phyloP scores from a whole-genome alignment of 2,329 filamentous ascomycete genomes.

The Cadophora sp. region DNA sequence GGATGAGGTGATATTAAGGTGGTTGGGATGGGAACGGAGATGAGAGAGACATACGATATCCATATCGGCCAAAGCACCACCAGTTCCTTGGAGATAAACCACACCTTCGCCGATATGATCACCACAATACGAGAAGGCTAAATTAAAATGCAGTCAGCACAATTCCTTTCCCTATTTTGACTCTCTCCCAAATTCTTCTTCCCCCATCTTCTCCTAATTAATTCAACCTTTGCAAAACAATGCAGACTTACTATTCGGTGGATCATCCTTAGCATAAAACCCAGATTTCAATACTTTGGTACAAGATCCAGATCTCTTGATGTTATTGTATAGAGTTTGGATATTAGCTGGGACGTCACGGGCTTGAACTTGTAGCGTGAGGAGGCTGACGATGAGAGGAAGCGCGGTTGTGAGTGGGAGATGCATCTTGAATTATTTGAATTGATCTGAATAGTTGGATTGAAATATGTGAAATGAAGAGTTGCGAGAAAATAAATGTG shows the following conservation, averaged over 20 bases:
- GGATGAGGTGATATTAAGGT: no score
- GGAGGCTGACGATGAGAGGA: neutral
- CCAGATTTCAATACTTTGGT: slow-evolving; percentile 48
- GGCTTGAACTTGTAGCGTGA: neutral
- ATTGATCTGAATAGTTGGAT: neutral
- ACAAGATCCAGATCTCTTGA: slow-evolving; percentile 50
- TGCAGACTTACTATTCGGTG: slow-evolving; percentile 46
- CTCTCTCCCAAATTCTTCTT: neutral
- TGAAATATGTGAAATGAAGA: neutral
- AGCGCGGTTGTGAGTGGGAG: neutral
- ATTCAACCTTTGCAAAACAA: slow-evolving; percentile 32
- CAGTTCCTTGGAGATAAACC: slow-evolving; percentile 56
- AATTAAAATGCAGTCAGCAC: neutral
- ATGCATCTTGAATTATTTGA: neutral
- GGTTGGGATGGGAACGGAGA: neutral
- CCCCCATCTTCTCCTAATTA: neutral
- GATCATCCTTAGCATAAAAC: slow-evolving; percentile 50
- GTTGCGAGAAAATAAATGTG: neutral
- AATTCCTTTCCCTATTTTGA: neutral
- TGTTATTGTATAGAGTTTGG: slow-evolving; percentile 50
- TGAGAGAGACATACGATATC: slow-evolving; percentile 51
- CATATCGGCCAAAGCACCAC: slow-evolving; percentile 57
- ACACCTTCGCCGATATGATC: slow-evolving; percentile 51
- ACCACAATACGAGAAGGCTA: slow-evolving; percentile 52
- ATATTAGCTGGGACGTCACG: slow-evolving; percentile 51